A percentile compares a stretch with the other conserved stretches of the same genome.
Evolutionary conservation across 176 grass and related monocot genomes (phyloP).

Genomic region (Phragmites australis): DNA sequence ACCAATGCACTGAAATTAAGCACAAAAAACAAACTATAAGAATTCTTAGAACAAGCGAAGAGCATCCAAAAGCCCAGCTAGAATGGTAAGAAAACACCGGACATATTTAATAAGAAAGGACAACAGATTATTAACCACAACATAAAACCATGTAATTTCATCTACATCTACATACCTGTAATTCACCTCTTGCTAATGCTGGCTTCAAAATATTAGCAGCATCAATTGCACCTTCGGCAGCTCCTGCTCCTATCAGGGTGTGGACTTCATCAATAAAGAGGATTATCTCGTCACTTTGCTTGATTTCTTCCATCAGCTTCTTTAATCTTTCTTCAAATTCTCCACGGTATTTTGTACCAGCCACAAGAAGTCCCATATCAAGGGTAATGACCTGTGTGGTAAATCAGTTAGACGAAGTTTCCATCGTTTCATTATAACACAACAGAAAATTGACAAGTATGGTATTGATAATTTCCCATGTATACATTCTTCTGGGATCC

Average conservation of each 20-base stretch:
- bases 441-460: not conserved
- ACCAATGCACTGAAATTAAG: conserved; percentile 74
- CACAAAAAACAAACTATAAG: conserved; percentile 3
- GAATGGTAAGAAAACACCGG: not conserved
- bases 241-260: conserved; percentile 95
- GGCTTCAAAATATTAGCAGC: conserved; percentile 96
- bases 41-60: conserved; percentile 14
- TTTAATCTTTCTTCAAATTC: conserved; percentile 98
- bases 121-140: not conserved
- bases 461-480: not conserved
- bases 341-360: conserved; percentile 96
- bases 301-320: conserved; percentile 98
- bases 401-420: conserved; percentile 26
- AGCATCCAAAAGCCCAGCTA: not conserved
- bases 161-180: conserved; percentile 60
- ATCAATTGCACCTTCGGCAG: conserved; percentile 92
- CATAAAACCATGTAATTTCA: conserved; percentile 29
- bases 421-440: conserved; percentile 6
- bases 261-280: conserved; percentile 98
- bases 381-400: conserved; percentile 86
- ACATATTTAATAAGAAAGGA: not conserved
- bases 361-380: conserved; percentile 95
- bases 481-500: not conserved
- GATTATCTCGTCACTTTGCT: conserved; percentile 95
- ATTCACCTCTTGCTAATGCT: conserved; percentile 89